Percentiles rank a stretch among this genome's conserved stretches.
phyloP scores from a whole-genome alignment of 305 asterid species.

The Euphrasia arctica region DNA sequence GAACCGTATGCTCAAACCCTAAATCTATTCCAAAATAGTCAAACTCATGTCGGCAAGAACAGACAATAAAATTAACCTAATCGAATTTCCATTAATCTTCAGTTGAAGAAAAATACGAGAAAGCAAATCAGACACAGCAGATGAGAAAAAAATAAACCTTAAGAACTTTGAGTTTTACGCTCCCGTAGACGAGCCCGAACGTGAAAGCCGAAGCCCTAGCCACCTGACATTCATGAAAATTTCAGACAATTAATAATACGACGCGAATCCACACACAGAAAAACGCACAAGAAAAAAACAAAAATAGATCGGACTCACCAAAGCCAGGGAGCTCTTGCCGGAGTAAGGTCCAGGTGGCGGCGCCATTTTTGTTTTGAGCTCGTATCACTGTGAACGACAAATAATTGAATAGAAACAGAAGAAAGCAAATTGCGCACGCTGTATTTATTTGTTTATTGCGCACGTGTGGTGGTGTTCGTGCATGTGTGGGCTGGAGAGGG shows the following conservation, averaged over 20 bases:
- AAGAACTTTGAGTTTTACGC: constrained; percentile 68
- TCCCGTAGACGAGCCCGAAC: constrained; percentile 71
- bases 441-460: too few relatives aligned
- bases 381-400: neutral
- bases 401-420: neutral
- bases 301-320: constrained; percentile 36
- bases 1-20: constrained; percentile 1
- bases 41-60: neutral
- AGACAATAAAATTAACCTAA: neutral
- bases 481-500: too few relatives aligned
- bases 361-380: constrained; percentile 31
- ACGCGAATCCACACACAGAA: constrained; percentile 6
- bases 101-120: neutral
- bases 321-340: constrained; percentile 47
- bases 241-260: neutral
- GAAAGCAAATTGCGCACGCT: neutral
- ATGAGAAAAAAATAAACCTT: constrained; percentile 36
- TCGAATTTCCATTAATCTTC: constrained; percentile 3
- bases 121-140: neutral
- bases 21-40: neutral
- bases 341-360: constrained; percentile 53
- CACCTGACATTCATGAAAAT: constrained; percentile 45
- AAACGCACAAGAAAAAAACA: neutral
- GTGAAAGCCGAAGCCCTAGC: constrained; percentile 86
- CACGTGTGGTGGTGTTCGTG: too few relatives aligned